Conservation (phyloP, 1,284 basidiomycete genomes). For the Fomitopsis palustris region DNA sequence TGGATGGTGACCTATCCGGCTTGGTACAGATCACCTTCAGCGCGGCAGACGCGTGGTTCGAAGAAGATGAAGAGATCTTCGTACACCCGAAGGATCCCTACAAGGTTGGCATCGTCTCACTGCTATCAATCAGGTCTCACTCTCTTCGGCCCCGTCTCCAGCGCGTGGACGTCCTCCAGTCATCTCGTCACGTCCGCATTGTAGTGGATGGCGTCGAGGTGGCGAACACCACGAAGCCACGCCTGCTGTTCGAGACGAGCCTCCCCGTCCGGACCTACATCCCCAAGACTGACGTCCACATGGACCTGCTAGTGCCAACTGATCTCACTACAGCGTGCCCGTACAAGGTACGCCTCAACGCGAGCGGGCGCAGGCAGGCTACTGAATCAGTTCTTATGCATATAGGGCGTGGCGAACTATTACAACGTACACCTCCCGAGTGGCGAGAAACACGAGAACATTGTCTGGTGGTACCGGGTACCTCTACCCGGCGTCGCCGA, state of each 20-base stretch:
- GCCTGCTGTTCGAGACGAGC: conserved; percentile 55
- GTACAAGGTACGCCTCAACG: conserved; percentile 49
- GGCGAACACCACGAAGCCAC: conserved; percentile 52
- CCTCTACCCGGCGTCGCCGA: conserved; percentile 47
- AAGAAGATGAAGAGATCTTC: conserved; percentile 62
- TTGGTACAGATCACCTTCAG: conserved; percentile 48
- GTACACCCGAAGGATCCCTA: conserved; percentile 67
- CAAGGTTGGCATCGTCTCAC: conserved; percentile 41
- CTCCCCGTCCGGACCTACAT: conserved; percentile 59
- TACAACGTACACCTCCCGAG: conserved; percentile 46
- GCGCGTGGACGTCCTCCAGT: conserved; percentile 59
- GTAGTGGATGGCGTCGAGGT: conserved; percentile 60
- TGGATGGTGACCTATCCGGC: conserved; percentile 43
- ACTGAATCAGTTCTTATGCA: neutral
- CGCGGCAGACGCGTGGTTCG: conserved; percentile 61
- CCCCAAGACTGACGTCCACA: conserved; percentile 49
- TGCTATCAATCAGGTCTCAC: neutral
- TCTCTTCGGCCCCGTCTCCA: conserved; percentile 16
- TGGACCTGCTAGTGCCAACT: conserved; percentile 49
- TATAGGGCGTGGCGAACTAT: conserved; percentile 58
- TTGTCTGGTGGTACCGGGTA: conserved; percentile 63
- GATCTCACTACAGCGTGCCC: conserved; percentile 49
- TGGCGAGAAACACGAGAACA: conserved; percentile 41
- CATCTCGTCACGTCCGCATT: conserved; percentile 57
- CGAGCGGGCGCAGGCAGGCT: neutral